Conservation (phyloP, 345 rosid species). For the Arabis alpina region DNA sequence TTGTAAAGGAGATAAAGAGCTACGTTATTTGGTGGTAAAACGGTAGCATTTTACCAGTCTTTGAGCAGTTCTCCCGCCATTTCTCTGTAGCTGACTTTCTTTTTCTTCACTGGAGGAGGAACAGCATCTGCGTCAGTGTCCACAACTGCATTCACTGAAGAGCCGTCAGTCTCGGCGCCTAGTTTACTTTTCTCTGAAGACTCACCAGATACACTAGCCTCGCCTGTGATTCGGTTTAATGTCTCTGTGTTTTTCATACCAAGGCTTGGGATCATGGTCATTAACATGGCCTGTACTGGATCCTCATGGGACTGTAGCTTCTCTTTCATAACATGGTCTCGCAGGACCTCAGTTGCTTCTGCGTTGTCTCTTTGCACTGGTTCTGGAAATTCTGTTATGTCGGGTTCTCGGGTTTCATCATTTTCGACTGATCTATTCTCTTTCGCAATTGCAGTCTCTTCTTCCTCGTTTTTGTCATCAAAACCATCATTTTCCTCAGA, state of each 20-base stretch:
- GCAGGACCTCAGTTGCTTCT: constrained; percentile 40
- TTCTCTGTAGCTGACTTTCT: constrained; percentile 90
- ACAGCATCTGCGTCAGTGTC: constrained; percentile 31
- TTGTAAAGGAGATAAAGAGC: neutral
- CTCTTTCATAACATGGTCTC: too few species aligned
- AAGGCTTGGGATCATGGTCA: constrained; percentile 86
- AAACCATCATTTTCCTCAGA: constrained; percentile 54
- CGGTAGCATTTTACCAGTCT: constrained; percentile 47
- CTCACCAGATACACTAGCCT: constrained; percentile 4
- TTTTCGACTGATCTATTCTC: constrained; percentile 30
- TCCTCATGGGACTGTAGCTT: constrained; percentile 56
- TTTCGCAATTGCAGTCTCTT: constrained; percentile 22
- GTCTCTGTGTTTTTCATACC: constrained; percentile 50
- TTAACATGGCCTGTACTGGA: constrained; percentile 84
- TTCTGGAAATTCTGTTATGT: constrained; percentile 28
- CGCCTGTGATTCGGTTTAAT: neutral
- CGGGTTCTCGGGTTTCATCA: constrained; percentile 38
- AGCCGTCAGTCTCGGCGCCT: neutral
- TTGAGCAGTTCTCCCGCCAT: constrained; percentile 68
- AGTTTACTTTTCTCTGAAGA: constrained; percentile 36
- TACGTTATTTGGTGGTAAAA: neutral
- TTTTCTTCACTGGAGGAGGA: constrained; percentile 56
- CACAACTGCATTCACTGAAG: constrained; percentile 17
- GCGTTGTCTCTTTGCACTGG: constrained; percentile 33
- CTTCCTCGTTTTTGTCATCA: constrained; percentile 31